These are phyloP conservation scores for Aspergillus piperis DNA, from an alignment of 2,329 filamentous ascomycete genomes.

Conservation along the genomic window DNA sequence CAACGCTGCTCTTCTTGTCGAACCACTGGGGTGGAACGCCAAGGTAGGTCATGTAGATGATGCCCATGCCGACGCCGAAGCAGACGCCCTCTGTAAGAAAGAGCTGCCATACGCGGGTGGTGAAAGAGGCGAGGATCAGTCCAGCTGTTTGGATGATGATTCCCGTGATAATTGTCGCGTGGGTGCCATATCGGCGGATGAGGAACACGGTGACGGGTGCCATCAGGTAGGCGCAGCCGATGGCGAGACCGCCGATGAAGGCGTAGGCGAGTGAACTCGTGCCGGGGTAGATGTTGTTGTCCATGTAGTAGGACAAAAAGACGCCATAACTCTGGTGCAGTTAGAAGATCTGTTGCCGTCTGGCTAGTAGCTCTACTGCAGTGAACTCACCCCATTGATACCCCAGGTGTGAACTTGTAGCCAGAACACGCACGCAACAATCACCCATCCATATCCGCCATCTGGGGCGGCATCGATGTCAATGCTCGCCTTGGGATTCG, in stretches of 20 bases:
- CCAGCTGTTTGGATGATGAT: conserved; percentile 35
- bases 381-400: conserved; percentile 4
- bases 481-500: conserved; percentile 1
- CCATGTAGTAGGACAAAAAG: conserved; percentile 10
- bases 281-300: conserved; percentile 3
- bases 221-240: conserved; percentile 8
- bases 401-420: conserved; percentile 8
- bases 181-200: not conserved
- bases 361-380: not conserved
- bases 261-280: conserved; percentile 5
- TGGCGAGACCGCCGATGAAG: conserved; percentile 7
- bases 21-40: conserved; percentile 49
- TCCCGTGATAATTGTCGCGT: conserved; percentile 22
- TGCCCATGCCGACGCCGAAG: conserved; percentile 44
- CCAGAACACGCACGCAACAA: conserved; percentile 7
- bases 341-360: not conserved
- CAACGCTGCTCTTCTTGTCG: conserved; percentile 38
- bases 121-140: conserved; percentile 42
- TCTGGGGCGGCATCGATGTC: not conserved
- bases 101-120: conserved; percentile 42
- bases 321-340: conserved; percentile 5
- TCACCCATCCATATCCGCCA: conserved; percentile 8
- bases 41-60: conserved; percentile 43
- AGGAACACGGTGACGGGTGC: conserved; percentile 3
- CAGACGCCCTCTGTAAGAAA: conserved; percentile 45